Conservation (phyloP, 2,329 filamentous ascomycete species). For the Aureobasidium sp. region DNA sequence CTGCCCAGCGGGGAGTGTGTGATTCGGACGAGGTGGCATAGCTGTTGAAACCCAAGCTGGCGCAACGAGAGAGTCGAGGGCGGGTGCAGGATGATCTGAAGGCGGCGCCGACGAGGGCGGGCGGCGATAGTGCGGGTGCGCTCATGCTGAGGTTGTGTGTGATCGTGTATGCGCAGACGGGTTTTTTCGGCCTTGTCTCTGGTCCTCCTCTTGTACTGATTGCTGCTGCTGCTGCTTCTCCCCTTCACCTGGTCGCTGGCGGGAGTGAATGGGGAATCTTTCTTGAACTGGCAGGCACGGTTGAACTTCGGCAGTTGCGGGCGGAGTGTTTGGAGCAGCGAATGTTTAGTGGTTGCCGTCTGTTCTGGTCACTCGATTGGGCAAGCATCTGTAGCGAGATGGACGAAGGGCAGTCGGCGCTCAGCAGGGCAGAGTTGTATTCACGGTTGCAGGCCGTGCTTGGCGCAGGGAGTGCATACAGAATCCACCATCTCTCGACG, state of each 20-base stretch:
- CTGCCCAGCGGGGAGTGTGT: conserved; percentile 40
- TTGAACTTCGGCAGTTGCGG: background rate
- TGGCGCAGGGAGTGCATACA: conserved; percentile 51
- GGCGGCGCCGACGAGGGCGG: conserved; percentile 22
- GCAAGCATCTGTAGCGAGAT: conserved; percentile 3
- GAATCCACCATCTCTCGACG: conserved; percentile 79
- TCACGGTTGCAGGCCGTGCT: conserved; percentile 45
- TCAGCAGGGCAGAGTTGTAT: conserved; percentile 19
- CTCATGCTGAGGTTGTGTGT: background rate
- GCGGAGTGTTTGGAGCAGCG: background rate
- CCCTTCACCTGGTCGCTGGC: background rate
- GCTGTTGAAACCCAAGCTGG: background rate
- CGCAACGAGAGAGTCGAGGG: conserved; percentile 16
- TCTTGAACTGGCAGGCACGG: background rate
- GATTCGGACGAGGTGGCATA: conserved; percentile 26
- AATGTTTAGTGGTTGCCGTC: background rate
- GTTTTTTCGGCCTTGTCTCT: background rate
- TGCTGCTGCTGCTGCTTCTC: background rate
- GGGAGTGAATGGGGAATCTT: conserved; percentile 5
- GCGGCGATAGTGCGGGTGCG: conserved; percentile 8
- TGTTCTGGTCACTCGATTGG: background rate
- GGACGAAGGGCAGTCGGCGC: background rate
- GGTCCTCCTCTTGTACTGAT: background rate
- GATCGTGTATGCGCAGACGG: background rate
- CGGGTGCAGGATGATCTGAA: conserved; percentile 23